Evolutionary conservation across 2,329 filamentous ascomycete genomes (phyloP), one percentile per base, ranked within the genome.

Genomic region (Colletotrichum spaethianum): DNA sequence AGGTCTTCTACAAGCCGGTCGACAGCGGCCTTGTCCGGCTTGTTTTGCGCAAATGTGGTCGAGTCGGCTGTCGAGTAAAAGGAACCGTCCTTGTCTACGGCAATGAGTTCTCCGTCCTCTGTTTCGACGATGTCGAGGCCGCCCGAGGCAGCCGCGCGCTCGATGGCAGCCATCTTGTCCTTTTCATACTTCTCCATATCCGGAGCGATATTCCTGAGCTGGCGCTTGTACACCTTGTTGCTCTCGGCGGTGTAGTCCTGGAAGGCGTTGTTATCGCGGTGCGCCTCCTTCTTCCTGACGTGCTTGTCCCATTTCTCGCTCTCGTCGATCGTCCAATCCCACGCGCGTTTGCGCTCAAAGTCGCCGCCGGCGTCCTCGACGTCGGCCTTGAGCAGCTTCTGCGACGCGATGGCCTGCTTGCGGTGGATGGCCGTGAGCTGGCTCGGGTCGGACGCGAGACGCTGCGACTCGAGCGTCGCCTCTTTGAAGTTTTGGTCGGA

Each of bases 301-400:
- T 95, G 92, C 84, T 92, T 93, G 82, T 99, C 96, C 96, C 96
- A 99, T 76, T 89, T 91, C 84, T 98, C 96, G 76, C 91, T 93
- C 84, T 99, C 96, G 75, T 99, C 96, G 8, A 96, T 86, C 0
- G 96, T 99, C 94, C 96, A 99, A 84, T 98, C 96, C 96, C 96
- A 99, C 1, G 96, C 96, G 50, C 96, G 92, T 84, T 98, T 98
- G 76, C 96, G 93, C 87, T 99, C 96, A 79, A 98, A 99, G 82
- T 98, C 96, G 67, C 94, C 94, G 42, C 95, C 95, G 0, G 88
- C 86, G 23, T 94, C 94, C 81, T 95, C 94, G 1, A 95, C 92
- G 78, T 98, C 95, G 4, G 95, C 94, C 85, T 98, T 98, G 53
- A 98, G 88, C 0, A 99, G 90, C 79, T 98, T 99, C 81, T 98